Evolutionary conservation across 2,329 filamentous ascomycete species (phyloP).

Genomic region (Phoma herbarum): DNA sequence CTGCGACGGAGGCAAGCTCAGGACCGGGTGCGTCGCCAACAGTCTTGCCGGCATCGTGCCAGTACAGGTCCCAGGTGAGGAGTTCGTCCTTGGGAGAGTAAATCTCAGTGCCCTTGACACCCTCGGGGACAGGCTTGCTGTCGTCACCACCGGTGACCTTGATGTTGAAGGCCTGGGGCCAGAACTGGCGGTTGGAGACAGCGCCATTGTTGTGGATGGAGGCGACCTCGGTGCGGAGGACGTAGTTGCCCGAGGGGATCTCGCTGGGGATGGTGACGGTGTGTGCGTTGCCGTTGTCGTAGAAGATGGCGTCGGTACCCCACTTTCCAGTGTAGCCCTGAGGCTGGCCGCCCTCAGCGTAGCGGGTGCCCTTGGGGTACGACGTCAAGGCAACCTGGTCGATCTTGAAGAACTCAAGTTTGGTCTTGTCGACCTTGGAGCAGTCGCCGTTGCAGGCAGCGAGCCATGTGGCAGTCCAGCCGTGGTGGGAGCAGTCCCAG

Average conservation of each 20-base stretch:
- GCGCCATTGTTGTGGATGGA: constrained; percentile 49
- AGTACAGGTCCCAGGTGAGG: constrained; percentile 43
- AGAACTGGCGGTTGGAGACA: constrained; percentile 45
- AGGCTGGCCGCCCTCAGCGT: constrained; percentile 26
- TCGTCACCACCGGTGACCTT: constrained; percentile 44
- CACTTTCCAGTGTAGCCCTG: constrained; percentile 42
- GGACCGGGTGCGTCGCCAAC: constrained; percentile 36
- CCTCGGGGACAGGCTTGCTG: constrained; percentile 33
- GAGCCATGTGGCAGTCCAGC: constrained; percentile 45
- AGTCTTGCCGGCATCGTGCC: constrained; percentile 39
- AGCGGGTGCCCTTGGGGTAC: constrained; percentile 41
- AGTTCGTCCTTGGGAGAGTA: constrained; percentile 40
- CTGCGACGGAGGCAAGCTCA: constrained; percentile 30
- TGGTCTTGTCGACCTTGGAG: constrained; percentile 40
- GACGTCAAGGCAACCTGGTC: constrained; percentile 39
- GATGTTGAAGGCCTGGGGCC: constrained; percentile 50
- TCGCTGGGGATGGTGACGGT: constrained; percentile 44
- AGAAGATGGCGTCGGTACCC: constrained; percentile 48
- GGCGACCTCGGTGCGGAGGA: constrained; percentile 47
- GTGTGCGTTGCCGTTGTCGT: constrained; percentile 44
- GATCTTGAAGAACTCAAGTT: constrained; percentile 49
- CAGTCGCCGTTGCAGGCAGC: constrained; percentile 48
- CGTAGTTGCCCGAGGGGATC: constrained; percentile 47
- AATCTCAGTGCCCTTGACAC: constrained; percentile 44
- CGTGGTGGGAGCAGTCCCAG: constrained; percentile 48